phyloP scores from a whole-genome alignment of 768 basidiomycete species.

The Coprinopsis strossmayeri region DNA sequence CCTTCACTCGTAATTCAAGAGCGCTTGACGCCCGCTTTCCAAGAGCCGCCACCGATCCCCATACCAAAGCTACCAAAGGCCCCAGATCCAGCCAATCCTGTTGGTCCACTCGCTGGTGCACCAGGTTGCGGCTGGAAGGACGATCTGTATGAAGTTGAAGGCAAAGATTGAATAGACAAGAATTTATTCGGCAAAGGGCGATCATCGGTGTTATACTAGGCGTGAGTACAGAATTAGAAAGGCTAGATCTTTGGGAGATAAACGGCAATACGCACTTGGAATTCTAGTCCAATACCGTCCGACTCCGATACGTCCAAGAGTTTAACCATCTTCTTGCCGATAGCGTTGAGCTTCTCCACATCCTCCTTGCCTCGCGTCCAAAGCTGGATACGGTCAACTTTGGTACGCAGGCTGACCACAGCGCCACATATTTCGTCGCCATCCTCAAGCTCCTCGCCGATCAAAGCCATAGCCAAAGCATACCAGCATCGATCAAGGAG shows the following conservation, averaged over 20 bases:
- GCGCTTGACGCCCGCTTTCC: slow-evolving; percentile 19
- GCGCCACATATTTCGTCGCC: slow-evolving; percentile 77
- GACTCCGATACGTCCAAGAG: slow-evolving; percentile 78
- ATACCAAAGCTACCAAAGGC: slow-evolving; percentile 29
- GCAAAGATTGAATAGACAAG: slow-evolving; percentile 68
- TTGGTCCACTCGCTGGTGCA: slow-evolving; percentile 12
- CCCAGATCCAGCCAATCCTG: slow-evolving; percentile 12
- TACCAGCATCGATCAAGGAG: slow-evolving; percentile 85
- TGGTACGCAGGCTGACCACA: slow-evolving; percentile 81
- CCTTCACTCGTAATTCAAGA: slow-evolving; percentile 1
- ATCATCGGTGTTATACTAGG: slow-evolving; percentile 83
- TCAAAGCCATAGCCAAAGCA: slow-evolving; percentile 87
- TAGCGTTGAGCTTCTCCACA: slow-evolving; percentile 74
- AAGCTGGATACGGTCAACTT: slow-evolving; percentile 86
- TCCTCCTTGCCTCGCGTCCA: slow-evolving; percentile 88
- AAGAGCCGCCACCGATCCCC: slow-evolving; percentile 18
- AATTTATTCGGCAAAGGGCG: slow-evolving; percentile 78
- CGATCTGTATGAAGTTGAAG: slow-evolving; percentile 59
- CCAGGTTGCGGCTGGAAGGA: slow-evolving; percentile 42
- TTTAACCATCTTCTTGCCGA: slow-evolving; percentile 80
- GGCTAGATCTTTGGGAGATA: background rate
- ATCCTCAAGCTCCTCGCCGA: slow-evolving; percentile 75
- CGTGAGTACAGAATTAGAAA: background rate
- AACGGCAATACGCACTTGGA: slow-evolving; percentile 54
- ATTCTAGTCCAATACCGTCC: slow-evolving; percentile 82